Evolutionary conservation across 768 basidiomycete genomes (phyloP).

Genomic region (Lentinula guzmanii): DNA sequence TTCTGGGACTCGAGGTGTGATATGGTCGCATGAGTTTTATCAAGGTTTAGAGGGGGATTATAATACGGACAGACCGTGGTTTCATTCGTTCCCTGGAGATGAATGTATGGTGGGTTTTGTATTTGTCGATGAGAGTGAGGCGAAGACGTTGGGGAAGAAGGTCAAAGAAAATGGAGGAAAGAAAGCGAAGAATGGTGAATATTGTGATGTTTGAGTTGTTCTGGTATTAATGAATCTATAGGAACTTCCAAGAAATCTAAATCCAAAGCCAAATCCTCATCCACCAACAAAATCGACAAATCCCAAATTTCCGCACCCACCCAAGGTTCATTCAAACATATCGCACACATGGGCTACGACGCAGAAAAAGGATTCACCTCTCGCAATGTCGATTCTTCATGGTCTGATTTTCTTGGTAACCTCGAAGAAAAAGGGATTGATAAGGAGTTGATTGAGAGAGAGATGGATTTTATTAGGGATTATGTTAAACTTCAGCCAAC

Average conservation of each 20-base stretch:
- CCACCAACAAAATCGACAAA: conserved; percentile 75
- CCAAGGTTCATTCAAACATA: conserved; percentile 69
- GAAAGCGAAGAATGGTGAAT: conserved; percentile 38
- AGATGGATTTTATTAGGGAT: conserved; percentile 86
- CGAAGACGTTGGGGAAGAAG: conserved; percentile 81
- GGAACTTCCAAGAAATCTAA: conserved; percentile 8
- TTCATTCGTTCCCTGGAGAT: conserved; percentile 90
- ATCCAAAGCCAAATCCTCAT: conserved; percentile 42
- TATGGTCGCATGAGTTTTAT: conserved; percentile 94
- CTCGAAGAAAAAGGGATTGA: conserved; percentile 64
- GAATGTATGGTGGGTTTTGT: conserved; percentile 89
- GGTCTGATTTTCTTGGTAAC: conserved; percentile 66
- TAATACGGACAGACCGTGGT: conserved; percentile 79
- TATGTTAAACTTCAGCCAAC: conserved; percentile 45
- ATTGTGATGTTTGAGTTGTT: conserved; percentile 6
- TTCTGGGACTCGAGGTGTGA: conserved; percentile 74
- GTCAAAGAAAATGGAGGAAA: conserved; percentile 60
- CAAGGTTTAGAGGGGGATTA: conserved; percentile 61
- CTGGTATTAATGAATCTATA: no score
- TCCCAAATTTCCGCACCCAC: conserved; percentile 85
- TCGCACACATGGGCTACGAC: conserved; percentile 96
- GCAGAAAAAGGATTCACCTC: conserved; percentile 81
- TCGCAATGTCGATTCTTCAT: conserved; percentile 83
- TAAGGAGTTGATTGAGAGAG: conserved; percentile 60
- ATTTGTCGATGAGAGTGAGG: conserved; percentile 83